Conservation (phyloP, 345 rosid species). For the Hevea brasiliensis region DNA sequence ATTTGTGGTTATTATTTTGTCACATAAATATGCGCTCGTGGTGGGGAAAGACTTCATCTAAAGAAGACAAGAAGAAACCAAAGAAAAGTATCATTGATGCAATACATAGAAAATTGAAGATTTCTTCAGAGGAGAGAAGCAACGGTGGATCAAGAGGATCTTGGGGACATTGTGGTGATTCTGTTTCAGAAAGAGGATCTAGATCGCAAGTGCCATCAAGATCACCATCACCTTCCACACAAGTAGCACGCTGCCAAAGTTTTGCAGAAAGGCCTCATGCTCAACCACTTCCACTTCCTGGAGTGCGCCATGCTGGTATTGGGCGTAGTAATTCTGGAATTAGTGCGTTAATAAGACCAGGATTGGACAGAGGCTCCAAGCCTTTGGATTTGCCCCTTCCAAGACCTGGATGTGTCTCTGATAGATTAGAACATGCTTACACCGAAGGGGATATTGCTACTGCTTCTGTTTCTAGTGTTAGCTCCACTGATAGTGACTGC, state of each 20-base stretch:
- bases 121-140: slow-evolving; percentile 21
- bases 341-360: slow-evolving; percentile 13
- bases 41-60: slow-evolving; percentile 25
- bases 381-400: slow-evolving; percentile 28
- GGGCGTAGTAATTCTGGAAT: slow-evolving; percentile 25
- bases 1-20: slow-evolving; percentile 5
- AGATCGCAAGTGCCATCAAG: slow-evolving; percentile 30
- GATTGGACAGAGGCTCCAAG: slow-evolving; percentile 13
- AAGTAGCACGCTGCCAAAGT: slow-evolving; percentile 33
- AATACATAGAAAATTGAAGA: slow-evolving; percentile 26
- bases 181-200: slow-evolving; percentile 22
- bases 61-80: slow-evolving; percentile 33
- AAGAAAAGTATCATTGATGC: slow-evolving; percentile 34
- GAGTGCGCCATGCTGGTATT: slow-evolving; percentile 5
- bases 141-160: slow-evolving; percentile 20
- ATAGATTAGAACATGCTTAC: slow-evolving; percentile 21
- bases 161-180: slow-evolving; percentile 14
- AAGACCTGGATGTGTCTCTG: slow-evolving; percentile 17
- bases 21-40: slow-evolving; percentile 42
- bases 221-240: slow-evolving; percentile 28
- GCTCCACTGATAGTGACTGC: slow-evolving; percentile 27
- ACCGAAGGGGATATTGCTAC: slow-evolving; percentile 26
- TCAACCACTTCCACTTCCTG: slow-evolving; percentile 39
- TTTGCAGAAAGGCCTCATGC: slow-evolving; percentile 32
- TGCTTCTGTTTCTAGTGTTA: slow-evolving; percentile 30